Percentiles rank a stretch among this genome's conserved stretches.
phyloP scores from a whole-genome alignment of 768 basidiomycete species.

The Hygrophorus pudorinus region DNA sequence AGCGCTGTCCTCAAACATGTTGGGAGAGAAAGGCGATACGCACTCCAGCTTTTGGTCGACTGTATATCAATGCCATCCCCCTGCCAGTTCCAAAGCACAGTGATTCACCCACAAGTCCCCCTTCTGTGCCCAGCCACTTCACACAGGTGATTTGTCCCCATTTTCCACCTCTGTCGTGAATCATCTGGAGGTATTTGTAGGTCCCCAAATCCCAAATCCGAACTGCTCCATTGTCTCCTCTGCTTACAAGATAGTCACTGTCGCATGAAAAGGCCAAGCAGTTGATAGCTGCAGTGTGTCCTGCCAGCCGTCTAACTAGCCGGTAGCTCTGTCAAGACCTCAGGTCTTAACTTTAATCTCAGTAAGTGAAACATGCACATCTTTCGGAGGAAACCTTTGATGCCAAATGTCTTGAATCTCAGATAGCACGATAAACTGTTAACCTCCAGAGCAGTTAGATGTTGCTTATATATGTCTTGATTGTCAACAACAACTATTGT shows the following conservation, averaged over 20 bases:
- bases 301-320: not conserved
- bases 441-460: not conserved
- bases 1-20: not conserved
- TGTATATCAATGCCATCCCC: not conserved
- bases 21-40: not conserved
- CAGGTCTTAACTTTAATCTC: not conserved
- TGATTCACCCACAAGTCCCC: not conserved
- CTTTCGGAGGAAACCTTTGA: not conserved
- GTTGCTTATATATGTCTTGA: not conserved
- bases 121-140: not conserved
- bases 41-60: not conserved
- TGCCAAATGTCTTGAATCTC: not conserved
- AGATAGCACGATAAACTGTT: not conserved
- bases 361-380: not conserved
- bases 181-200: too few relatives aligned
- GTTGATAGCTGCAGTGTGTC: conserved; percentile 1
- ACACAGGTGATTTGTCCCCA: too few relatives aligned
- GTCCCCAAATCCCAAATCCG: not conserved
- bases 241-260: conserved; percentile 1
- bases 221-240: conserved; percentile 1
- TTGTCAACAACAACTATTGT: too few relatives aligned
- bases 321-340: not conserved
- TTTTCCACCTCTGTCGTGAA: too few relatives aligned
- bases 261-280: not conserved
- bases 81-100: conserved; percentile 1